Conservation (phyloP, 2,329 filamentous ascomycete species). For the Alternaria burnsii region DNA sequence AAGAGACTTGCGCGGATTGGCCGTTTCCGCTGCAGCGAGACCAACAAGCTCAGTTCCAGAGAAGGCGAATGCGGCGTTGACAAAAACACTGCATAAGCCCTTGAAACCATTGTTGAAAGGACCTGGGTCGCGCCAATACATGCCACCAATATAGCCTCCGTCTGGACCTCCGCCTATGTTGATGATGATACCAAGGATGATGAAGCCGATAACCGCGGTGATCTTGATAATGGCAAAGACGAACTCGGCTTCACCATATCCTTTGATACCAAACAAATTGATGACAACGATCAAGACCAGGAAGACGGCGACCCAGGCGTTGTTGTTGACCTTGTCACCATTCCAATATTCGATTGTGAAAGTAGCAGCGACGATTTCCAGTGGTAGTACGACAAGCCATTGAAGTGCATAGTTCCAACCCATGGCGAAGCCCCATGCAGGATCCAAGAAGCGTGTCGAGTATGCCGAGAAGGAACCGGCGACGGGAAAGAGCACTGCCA, state of each 20-base stretch:
- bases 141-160: slow-evolving; percentile 79
- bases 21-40: slow-evolving; percentile 79
- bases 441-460: slow-evolving; percentile 90
- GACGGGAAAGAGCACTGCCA: slow-evolving; percentile 89
- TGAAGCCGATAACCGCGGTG: slow-evolving; percentile 84
- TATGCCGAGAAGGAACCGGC: slow-evolving; percentile 92
- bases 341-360: slow-evolving; percentile 87
- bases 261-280: slow-evolving; percentile 73
- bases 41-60: slow-evolving; percentile 80
- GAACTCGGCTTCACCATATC: slow-evolving; percentile 90
- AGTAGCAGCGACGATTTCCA: slow-evolving; percentile 87
- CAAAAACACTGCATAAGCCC: slow-evolving; percentile 80
- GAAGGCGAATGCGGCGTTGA: slow-evolving; percentile 79
- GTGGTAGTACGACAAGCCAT: slow-evolving; percentile 83
- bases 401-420: slow-evolving; percentile 93
- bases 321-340: slow-evolving; percentile 53
- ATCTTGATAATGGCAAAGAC: slow-evolving; percentile 88
- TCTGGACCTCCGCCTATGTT: slow-evolving; percentile 74
- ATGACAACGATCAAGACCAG: slow-evolving; percentile 77
- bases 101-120: slow-evolving; percentile 86
- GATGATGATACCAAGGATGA: slow-evolving; percentile 85
- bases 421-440: slow-evolving; percentile 95
- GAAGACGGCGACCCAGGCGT: slow-evolving; percentile 83
- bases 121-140: slow-evolving; percentile 81
- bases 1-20: slow-evolving; percentile 81